These are phyloP conservation scores for Clarireedia monteithiana DNA, from an alignment of 2,329 filamentous ascomycete genomes.

Conservation along the genomic window DNA sequence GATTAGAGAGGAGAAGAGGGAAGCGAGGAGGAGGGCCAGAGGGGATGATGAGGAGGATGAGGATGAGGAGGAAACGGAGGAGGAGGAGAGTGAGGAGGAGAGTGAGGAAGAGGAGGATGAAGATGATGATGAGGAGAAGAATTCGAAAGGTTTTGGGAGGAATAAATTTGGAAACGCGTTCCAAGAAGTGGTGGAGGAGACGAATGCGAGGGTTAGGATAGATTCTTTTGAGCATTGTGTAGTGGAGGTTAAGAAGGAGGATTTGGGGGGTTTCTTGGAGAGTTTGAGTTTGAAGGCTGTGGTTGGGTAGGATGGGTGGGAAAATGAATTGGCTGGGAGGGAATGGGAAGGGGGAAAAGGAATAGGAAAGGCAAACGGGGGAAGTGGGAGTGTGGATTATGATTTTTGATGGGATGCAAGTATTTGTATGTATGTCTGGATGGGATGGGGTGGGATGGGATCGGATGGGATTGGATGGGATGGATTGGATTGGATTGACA, in stretches of 20 bases:
- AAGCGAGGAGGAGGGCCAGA: conserved; percentile 43
- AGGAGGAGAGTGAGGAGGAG: conserved; percentile 42
- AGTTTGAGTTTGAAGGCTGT: conserved; percentile 87
- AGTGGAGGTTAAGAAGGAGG: conserved; percentile 95
- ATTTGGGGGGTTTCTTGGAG: conserved; percentile 84
- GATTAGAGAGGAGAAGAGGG: conserved; percentile 52
- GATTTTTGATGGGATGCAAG: too few species aligned
- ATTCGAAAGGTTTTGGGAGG: conserved; percentile 60
- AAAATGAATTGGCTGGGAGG: too few species aligned
- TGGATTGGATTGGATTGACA: too few species aligned
- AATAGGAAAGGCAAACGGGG: too few species aligned
- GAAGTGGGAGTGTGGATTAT: too few species aligned
- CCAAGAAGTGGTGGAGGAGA: conserved; percentile 88
- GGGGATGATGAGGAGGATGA: conserved; percentile 35
- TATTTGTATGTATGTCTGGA: too few species aligned
- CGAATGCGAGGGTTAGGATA: conserved; percentile 79
- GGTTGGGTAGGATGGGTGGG: conserved; percentile 42
- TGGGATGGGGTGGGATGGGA: too few species aligned
- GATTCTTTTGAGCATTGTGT: conserved; percentile 98
- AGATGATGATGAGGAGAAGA: conserved; percentile 44
- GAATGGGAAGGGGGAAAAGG: too few species aligned
- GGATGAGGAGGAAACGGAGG: conserved; percentile 44
- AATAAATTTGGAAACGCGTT: conserved; percentile 95
- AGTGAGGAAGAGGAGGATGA: conserved; percentile 37
- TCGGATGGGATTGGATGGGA: too few species aligned